phyloP scores from a whole-genome alignment of 2,329 filamentous ascomycete genomes.

The Trichoderma atrobrunneum region DNA sequence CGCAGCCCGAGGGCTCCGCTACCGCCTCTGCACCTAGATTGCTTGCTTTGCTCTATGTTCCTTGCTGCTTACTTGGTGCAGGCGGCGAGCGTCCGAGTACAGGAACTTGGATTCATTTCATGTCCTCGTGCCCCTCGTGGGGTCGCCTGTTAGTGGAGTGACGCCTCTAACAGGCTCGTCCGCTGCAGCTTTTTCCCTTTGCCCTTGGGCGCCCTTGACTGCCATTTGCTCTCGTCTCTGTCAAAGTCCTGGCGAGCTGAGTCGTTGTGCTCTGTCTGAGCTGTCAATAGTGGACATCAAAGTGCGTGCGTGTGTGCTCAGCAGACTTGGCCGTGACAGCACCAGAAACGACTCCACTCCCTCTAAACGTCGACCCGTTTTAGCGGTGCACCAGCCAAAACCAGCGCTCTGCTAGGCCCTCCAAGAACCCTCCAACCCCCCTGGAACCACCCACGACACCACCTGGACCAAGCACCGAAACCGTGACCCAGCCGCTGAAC shows the following conservation, averaged over 20 bases:
- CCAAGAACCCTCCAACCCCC: neutral
- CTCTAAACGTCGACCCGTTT: neutral
- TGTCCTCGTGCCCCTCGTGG: slow-evolving; percentile 11
- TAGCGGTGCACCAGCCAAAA: slow-evolving; percentile 1
- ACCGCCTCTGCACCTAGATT: neutral
- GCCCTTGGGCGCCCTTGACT: neutral
- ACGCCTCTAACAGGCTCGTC: neutral
- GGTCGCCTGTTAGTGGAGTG: slow-evolving; percentile 7
- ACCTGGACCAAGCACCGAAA: neutral
- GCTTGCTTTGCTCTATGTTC: neutral
- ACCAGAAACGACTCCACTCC: neutral
- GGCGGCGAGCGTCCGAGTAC: neutral
- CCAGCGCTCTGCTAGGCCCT: neutral
- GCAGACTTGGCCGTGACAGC: neutral
- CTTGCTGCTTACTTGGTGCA: neutral
- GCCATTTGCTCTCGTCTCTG: neutral
- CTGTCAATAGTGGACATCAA: neutral
- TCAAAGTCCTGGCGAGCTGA: neutral
- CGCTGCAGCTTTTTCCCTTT: neutral
- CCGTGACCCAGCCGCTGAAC: slow-evolving; percentile 14
- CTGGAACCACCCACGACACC: neutral
- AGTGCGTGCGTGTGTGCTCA: neutral
- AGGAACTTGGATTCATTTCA: neutral
- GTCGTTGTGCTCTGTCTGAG: neutral
- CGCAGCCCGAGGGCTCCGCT: slow-evolving; percentile 13